A percentile compares a stretch with the other conserved stretches of the same genome.
These are phyloP conservation scores for Porogramme epimiltina DNA, from an alignment of 1,284 basidiomycete species.

Conservation along the genomic window DNA sequence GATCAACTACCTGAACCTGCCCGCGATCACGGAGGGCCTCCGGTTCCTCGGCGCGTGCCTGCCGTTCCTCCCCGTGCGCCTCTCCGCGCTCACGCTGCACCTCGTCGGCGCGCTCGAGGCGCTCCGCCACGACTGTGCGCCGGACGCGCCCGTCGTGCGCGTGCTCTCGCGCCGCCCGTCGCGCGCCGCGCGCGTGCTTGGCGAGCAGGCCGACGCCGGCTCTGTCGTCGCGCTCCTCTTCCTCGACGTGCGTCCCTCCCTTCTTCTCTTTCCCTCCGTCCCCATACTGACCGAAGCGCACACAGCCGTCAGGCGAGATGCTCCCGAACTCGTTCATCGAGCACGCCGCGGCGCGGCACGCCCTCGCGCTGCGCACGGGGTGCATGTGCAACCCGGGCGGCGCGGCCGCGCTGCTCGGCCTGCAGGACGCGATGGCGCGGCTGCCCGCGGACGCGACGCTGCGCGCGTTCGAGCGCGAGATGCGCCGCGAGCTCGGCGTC, in stretches of 20 bases:
- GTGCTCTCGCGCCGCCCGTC: slow-evolving; percentile 61
- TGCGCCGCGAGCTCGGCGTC: slow-evolving; percentile 72
- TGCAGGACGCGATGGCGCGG: slow-evolving; percentile 65
- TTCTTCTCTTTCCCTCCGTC: background rate
- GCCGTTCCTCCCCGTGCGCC: slow-evolving; percentile 72
- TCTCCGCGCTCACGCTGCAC: slow-evolving; percentile 59
- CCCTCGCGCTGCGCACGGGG: slow-evolving; percentile 76
- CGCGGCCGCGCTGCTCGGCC: slow-evolving; percentile 66
- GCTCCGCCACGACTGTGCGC: slow-evolving; percentile 60
- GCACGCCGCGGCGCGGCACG: slow-evolving; percentile 59
- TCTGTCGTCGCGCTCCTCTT: slow-evolving; percentile 67
- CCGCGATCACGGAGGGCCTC: slow-evolving; percentile 74
- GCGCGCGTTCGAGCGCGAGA: slow-evolving; percentile 58
- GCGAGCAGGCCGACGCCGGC: slow-evolving; percentile 68
- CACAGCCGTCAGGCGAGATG: slow-evolving; percentile 62
- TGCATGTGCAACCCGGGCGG: slow-evolving; percentile 87
- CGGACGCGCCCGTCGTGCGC: slow-evolving; percentile 56
- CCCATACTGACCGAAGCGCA: background rate
- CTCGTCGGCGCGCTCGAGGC: slow-evolving; percentile 54
- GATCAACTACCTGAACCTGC: slow-evolving; percentile 75
- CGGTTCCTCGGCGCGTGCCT: slow-evolving; percentile 75
- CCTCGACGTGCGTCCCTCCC: slow-evolving; percentile 51
- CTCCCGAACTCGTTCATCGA: slow-evolving; percentile 73
- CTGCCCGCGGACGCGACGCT: slow-evolving; percentile 62
- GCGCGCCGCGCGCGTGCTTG: slow-evolving; percentile 52